A percentile compares a stretch with the other conserved stretches of the same genome.
These are phyloP conservation scores for Fusarium concolor DNA, from an alignment of 2,329 filamentous ascomycete species.

Conservation along the genomic window DNA sequence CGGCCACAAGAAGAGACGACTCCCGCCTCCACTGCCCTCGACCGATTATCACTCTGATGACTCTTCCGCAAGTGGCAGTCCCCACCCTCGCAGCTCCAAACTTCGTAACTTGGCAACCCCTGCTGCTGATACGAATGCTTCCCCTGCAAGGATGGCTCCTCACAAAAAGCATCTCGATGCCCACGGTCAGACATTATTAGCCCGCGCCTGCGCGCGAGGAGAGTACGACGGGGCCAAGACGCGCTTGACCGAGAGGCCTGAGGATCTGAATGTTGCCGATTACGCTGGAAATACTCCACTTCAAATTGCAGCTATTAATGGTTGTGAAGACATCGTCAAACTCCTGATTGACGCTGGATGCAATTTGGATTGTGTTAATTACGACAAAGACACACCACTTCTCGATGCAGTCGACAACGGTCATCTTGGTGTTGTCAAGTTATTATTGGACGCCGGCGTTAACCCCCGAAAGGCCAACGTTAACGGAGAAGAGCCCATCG, in stretches of 20 bases:
- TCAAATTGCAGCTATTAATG: conserved; percentile 91
- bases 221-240: conserved; percentile 83
- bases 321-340: conserved; percentile 86
- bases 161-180: conserved; percentile 92
- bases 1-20: conserved; percentile 69
- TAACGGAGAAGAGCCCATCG: conserved; percentile 91
- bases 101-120: conserved; percentile 67
- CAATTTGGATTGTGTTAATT: conserved; percentile 81
- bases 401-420: conserved; percentile 97
- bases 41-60: conserved; percentile 76
- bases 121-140: conserved; percentile 69
- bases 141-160: conserved; percentile 74
- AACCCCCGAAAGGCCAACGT: conserved; percentile 92
- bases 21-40: conserved; percentile 70
- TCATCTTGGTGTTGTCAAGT: conserved; percentile 86
- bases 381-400: conserved; percentile 91
- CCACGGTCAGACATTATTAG: conserved; percentile 89
- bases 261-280: conserved; percentile 89
- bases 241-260: conserved; percentile 80
- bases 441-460: conserved; percentile 86
- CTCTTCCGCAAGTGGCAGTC: conserved; percentile 70
- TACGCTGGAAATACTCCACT: conserved; percentile 97
- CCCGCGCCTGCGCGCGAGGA: conserved; percentile 88
- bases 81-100: conserved; percentile 69
- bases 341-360: conserved; percentile 88